Evolutionary conservation across 2,329 filamentous ascomycete species (phyloP), one percentile per base, ranked within the genome.

Genomic region (Beauveria caledonica): DNA sequence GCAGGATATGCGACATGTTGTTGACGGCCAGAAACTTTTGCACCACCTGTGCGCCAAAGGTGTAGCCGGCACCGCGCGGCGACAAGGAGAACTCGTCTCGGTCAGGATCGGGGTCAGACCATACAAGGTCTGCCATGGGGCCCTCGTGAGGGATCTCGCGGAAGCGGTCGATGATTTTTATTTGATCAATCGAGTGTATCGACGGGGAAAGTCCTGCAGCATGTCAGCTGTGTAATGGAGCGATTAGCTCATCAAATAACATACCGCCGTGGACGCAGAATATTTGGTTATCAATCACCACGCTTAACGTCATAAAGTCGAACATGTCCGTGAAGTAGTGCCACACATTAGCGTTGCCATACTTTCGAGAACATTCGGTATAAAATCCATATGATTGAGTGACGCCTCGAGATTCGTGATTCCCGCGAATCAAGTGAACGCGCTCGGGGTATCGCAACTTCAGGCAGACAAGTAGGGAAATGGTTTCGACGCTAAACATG

Each of bases 351-450:
- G 94, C 93, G 72, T 97, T 97, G 74, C 94, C 94, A 74, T 99
- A 99, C 80, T 99, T 99, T 73, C 92, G 90, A 69, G 97, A 85
- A 74, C 94, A 99, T 76, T 99, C 94, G 74, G 97, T 94, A 80
- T 99, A 99, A 80, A 99, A 99, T 64, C 94, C 94, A 74, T 99
- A 99, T 62, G 99, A 94, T 76, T 97, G 93, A 50, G 94, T 99
- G 75, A 99, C 99, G 78, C 99, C 94, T 69, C 94, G 88, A 65
- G 92, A 97, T 78, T 99, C 94, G 83, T 99, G 94, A 78, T 99
- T 99, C 72, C 94, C 94, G 72, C 94, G 92, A 67, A 99, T 89
- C 73, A 99, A 95, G 68, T 94, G 97, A 78, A 99, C 97, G 77
- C 94, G 90, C 76, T 93, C 87, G 63, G 94, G 94, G 77, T 97